Conservation (phyloP, 495 filamentous ascomycete species). For the Hyaloscypha finlandica region DNA sequence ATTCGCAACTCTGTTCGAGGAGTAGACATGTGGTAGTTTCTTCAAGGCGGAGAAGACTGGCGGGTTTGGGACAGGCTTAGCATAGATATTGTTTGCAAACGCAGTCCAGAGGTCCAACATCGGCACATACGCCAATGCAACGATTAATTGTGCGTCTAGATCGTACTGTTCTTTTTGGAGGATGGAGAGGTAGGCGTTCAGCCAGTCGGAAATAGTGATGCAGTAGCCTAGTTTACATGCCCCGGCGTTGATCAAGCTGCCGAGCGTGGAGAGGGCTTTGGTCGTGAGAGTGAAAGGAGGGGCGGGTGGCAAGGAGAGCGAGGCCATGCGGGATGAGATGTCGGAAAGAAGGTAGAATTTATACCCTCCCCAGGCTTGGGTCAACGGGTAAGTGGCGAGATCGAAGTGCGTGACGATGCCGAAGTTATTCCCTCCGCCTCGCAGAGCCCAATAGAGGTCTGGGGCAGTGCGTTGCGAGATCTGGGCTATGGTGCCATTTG, state of each 20-base stretch:
- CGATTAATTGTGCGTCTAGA: neutral
- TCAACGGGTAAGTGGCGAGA: neutral
- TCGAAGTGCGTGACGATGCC: conserved; percentile 57
- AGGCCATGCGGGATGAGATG: neutral
- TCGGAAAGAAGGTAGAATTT: neutral
- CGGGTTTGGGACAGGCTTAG: neutral
- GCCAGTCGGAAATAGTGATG: neutral
- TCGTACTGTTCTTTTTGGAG: neutral
- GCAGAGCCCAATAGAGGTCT: conserved; percentile 57
- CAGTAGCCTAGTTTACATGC: conserved; percentile 1
- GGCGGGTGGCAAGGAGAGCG: neutral
- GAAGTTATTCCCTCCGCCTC: conserved; percentile 56
- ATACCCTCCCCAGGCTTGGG: neutral
- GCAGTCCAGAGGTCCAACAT: neutral
- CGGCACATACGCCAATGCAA: neutral
- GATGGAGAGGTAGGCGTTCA: conserved; percentile 1
- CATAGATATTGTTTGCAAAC: neutral
- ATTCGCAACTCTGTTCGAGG: neutral
- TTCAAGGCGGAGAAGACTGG: neutral
- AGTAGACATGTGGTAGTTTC: neutral
- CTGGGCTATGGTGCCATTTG: conserved; percentile 47
- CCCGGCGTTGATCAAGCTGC: neutral
- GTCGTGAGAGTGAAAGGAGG: neutral
- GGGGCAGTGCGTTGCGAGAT: conserved; percentile 30
- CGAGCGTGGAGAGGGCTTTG: neutral